Percentiles rank a stretch among this genome's conserved stretches.
Conservation (phyloP, 345 rosid species). For the Pistacia atlantica region DNA sequence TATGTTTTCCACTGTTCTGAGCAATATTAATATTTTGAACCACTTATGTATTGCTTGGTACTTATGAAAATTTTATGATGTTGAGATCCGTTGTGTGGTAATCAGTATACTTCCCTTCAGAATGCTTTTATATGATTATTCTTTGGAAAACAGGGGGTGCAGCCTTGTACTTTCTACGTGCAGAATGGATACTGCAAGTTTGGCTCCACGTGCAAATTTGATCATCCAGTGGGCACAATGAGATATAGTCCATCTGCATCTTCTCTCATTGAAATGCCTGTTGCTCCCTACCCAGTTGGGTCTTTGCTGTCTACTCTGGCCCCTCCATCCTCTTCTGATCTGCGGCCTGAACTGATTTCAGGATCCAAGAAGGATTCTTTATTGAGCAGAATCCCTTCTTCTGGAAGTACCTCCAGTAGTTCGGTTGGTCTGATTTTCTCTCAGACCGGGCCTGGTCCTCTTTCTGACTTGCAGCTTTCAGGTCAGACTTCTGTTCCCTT, state of each 20-base stretch:
- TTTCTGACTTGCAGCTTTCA: constrained; percentile 71
- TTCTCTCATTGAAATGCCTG: constrained; percentile 80
- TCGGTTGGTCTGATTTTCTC: constrained; percentile 74
- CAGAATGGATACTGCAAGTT: constrained; percentile 73
- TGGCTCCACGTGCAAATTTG: constrained; percentile 73
- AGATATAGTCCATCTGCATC: constrained; percentile 91
- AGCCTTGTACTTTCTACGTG: constrained; percentile 58
- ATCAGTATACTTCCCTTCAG: neutral
- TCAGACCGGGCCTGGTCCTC: constrained; percentile 59
- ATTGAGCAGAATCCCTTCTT: constrained; percentile 50
- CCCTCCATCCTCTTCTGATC: constrained; percentile 61
- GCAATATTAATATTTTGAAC: neutral
- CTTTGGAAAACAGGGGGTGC: constrained; percentile 52
- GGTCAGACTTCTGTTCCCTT: constrained; percentile 70
- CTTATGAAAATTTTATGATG: neutral
- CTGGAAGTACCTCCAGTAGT: constrained; percentile 63
- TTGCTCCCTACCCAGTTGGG: constrained; percentile 83
- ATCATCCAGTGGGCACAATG: constrained; percentile 76
- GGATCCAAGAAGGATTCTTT: constrained; percentile 60
- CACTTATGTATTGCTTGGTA: constrained; percentile 2
- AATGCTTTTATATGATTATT: neutral
- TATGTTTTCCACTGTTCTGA: neutral
- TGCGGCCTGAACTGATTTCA: constrained; percentile 59
- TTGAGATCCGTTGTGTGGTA: neutral
- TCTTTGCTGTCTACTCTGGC: constrained; percentile 65